Evolutionary conservation across 352 stramenopile genomes (phyloP).

Genomic region (Pythium pectinolyticum): DNA sequence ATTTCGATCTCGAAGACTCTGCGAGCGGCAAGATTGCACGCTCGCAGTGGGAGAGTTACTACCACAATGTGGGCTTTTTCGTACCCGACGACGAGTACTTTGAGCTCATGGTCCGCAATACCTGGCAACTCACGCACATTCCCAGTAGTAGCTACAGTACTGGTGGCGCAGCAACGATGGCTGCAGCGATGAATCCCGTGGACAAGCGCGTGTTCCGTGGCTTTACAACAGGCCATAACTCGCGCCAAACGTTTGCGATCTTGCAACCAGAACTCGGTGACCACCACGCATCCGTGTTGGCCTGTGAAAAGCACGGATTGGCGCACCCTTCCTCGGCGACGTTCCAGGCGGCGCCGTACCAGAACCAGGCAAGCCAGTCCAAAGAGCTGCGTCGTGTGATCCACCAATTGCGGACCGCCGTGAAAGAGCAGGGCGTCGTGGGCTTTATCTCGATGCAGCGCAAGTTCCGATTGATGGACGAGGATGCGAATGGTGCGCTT

Average conservation of each 20-base stretch:
- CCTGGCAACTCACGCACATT: constrained; percentile 53
- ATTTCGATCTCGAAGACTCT: constrained; percentile 60
- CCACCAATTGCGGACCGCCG: constrained; percentile 39
- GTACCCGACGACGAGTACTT: constrained; percentile 90
- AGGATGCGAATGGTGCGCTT: constrained; percentile 68
- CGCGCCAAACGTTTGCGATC: constrained; percentile 57
- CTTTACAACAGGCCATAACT: constrained; percentile 42
- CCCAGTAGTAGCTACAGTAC: neutral
- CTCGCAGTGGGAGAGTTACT: constrained; percentile 79
- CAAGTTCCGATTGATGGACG: constrained; percentile 73
- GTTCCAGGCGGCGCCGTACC: constrained; percentile 3
- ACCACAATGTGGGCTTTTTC: constrained; percentile 87
- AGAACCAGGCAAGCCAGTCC: constrained; percentile 37
- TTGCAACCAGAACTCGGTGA: constrained; percentile 60
- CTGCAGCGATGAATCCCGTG: no score
- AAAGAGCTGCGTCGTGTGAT: constrained; percentile 68
- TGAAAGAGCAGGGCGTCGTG: constrained; percentile 64
- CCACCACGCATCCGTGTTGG: constrained; percentile 30
- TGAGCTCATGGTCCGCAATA: constrained; percentile 87
- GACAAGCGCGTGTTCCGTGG: constrained; percentile 33
- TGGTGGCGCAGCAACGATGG: neutral
- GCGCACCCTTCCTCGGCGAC: constrained; percentile 12
- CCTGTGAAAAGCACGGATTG: constrained; percentile 25
- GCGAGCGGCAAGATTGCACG: constrained; percentile 38
- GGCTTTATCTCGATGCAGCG: constrained; percentile 80